Base-by-base conservation (phyloP, 345 rosid species). In the Dipteronia sinensis region DNA sequence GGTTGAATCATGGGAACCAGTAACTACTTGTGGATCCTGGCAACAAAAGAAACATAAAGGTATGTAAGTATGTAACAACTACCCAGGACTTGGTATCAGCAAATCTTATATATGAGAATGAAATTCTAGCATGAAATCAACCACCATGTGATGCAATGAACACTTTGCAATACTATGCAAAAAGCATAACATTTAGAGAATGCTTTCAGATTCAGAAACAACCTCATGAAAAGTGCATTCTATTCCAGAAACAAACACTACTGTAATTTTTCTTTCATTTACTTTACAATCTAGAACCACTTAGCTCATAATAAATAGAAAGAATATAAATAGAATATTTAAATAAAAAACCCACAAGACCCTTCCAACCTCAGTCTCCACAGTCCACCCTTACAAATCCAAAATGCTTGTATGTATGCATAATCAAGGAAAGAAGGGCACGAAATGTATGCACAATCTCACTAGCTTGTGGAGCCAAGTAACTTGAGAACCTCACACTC, bases 1-100 rank as follows among this genome's bases (percentile, higher is more conserved):
- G 76, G 99, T 97, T 6, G 94, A 65, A 80, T 97, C 99, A 82
- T 97, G 98, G 23, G 99, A 93, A 78, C 99, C 99, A 19, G 99
- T 94, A 69, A 97, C 98, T 72, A 97, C 99, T 89, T 94, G 97
- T 27, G 99, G 99, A 85, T 97, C 98, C 98, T 97, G 87, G 66
- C 79, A 58, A 83, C 64, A 81, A 31, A 66, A 59, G 23, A 78
- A 81, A 29, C 62, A 46, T 11, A 29, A 68, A 2, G 7, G 8
- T 16, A 15, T 16, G 7, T 16, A 53, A 53, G 15, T 34, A 4
- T 34, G 38, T 34, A 34, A 34, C 38, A 49, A 1, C 15, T 49
- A 12, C 13, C 13, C 19, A 15, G 3, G 19, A 49, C 55, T 40
- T 58, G 25, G 38, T 73, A 73, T n/a, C 55, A 22, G 20, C 27